Evolutionary conservation across 2,329 filamentous ascomycete species (phyloP), one percentile per base, ranked within the genome.

Genomic region (Arachnopeziza araneosa): DNA sequence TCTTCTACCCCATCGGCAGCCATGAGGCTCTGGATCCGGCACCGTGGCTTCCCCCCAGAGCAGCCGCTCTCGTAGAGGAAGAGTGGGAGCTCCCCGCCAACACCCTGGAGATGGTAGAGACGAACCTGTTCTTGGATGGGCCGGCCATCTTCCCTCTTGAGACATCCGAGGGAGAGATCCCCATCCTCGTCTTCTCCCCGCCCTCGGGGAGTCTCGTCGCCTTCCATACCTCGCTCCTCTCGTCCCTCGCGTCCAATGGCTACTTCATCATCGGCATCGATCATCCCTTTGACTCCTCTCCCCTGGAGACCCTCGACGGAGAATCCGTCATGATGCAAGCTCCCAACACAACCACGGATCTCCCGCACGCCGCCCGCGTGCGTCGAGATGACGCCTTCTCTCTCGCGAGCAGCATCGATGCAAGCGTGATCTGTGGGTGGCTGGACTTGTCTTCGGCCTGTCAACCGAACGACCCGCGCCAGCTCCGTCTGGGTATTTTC

Each of bases 151-250:
- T 56, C n/a, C 55, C 55, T 10, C 32, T 51, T 21, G 36, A 44
- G 17, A 52, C 19, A 21, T 17, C 10, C 14, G 49, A 56, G 2
- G n/a, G 17, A 19, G 30, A 24, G 12, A 32, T 30, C 14, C 49
- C 55, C 14, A 48, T 56, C n/a, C 23, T 56, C 12, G 55, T 56
- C 8, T 56, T 56, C 22, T 56, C 55, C 17, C 55, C 49, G 19
- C 30, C 23, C 9, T 24, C 22, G 7, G 22, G 19, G 26, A 48
- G 10, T 12, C 14, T 36, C 51, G 49, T 51, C 32, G 55, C 55
- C 9, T 32, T 17, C n/a, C 51, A 56, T 19, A 32, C 55, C 10
- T 23, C 24, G 6, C 23, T 56, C 12, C 55, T 56, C 14, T 30
- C 55, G 1, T 52, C 55, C 5, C 12, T 56, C 1, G 55, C 49